These are phyloP conservation scores for Fagus crenata DNA, from an alignment of 306 rosid genomes.

Conservation along the genomic window DNA sequence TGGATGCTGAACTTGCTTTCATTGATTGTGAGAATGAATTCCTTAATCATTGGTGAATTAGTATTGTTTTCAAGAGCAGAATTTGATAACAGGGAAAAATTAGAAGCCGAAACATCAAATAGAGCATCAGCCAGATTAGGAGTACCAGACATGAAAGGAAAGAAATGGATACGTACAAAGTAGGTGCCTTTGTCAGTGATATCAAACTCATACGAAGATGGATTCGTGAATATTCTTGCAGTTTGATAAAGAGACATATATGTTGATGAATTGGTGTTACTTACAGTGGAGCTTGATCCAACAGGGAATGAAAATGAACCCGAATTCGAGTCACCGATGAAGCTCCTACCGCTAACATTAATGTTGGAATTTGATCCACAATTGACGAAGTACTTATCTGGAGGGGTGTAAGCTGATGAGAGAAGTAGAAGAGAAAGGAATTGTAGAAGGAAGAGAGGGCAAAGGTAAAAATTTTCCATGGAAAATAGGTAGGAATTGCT, in stretches of 20 bases:
- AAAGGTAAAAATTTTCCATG: constrained; percentile 7
- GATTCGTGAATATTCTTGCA: constrained; percentile 18
- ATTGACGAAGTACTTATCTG: constrained; percentile 36
- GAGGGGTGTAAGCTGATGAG: constrained; percentile 20
- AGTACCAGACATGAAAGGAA: constrained; percentile 27
- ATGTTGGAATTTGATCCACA: constrained; percentile 33
- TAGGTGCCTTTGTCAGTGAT: constrained; percentile 12
- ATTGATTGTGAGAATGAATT: constrained; percentile 25
- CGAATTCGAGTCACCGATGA: constrained; percentile 17
- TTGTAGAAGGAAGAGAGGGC: not conserved
- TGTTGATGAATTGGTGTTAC: not conserved
- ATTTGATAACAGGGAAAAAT: constrained; percentile 21
- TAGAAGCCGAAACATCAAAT: constrained; percentile 39
- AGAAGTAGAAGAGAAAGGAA: constrained; percentile 31
- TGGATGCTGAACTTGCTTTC: not conserved
- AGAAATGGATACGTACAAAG: constrained; percentile 55
- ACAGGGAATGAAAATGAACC: not conserved
- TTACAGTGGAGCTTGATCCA: not conserved
- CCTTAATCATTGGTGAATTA: constrained; percentile 25
- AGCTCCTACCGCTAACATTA: not conserved
- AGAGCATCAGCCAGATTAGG: constrained; percentile 30
- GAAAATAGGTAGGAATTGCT: not conserved
- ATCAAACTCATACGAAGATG: constrained; percentile 13
- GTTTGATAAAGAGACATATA: constrained; percentile 28
- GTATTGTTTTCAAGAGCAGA: not conserved